A percentile compares a stretch with the other conserved stretches of the same genome.
These are phyloP conservation scores for Colletotrichum orchidophilum DNA, from an alignment of 2,329 filamentous ascomycete species.

Conservation along the genomic window DNA sequence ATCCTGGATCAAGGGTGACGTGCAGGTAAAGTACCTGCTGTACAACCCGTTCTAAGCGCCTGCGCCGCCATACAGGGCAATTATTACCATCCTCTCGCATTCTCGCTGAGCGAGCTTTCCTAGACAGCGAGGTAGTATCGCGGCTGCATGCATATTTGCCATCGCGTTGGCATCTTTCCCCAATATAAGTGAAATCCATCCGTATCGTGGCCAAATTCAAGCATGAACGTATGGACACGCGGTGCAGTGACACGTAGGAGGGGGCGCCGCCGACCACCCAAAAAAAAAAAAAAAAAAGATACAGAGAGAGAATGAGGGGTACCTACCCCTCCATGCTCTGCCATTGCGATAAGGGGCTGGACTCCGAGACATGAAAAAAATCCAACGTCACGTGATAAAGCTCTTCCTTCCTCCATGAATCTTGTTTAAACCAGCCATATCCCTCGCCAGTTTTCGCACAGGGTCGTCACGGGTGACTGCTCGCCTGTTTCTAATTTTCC, in stretches of 20 bases:
- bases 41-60: conserved; percentile 16
- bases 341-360: not conserved
- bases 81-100: not conserved
- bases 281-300: not conserved
- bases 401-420: not conserved
- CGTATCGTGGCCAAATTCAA: not conserved
- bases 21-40: conserved; percentile 10
- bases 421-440: not conserved
- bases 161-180: conserved; percentile 6
- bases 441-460: not conserved
- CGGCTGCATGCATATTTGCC: conserved; percentile 27
- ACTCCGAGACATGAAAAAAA: not conserved
- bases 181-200: not conserved
- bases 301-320: not conserved
- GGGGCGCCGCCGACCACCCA: not conserved
- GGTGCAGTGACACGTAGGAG: not conserved
- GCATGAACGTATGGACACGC: not conserved
- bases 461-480: not conserved
- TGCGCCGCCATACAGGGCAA: conserved; percentile 18
- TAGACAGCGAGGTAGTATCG: conserved; percentile 15
- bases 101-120: not conserved
- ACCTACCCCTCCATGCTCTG: not conserved
- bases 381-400: not conserved
- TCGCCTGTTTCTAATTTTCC: not conserved
- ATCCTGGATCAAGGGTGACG: conserved; percentile 25